Percentiles rank a stretch among this genome's conserved stretches.
Evolutionary conservation across 768 basidiomycete species (phyloP).

Genomic region (Tylopilus rubrobrunneus): DNA sequence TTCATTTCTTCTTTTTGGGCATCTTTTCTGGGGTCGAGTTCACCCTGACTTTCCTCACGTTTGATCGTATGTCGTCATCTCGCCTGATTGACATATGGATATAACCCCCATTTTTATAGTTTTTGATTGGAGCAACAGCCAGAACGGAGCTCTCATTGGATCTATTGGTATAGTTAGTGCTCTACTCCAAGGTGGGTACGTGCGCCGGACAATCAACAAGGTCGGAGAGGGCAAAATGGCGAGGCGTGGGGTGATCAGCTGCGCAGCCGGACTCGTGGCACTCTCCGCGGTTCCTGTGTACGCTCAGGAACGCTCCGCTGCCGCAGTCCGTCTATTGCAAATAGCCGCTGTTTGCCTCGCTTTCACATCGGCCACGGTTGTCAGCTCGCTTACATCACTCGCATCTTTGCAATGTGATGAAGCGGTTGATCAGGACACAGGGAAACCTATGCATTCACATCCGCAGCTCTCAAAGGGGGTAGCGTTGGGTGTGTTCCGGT

Average conservation of each 20-base stretch:
- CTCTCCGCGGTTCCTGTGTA: slow-evolving; percentile 69
- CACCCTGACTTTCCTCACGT: slow-evolving; percentile 92
- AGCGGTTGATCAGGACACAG: slow-evolving; percentile 50
- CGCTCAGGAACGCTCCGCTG: slow-evolving; percentile 35
- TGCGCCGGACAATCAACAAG: slow-evolving; percentile 72
- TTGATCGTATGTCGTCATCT: slow-evolving; percentile 58
- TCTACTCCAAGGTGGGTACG: slow-evolving; percentile 90
- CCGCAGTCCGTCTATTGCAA: slow-evolving; percentile 54
- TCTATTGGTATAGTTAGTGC: slow-evolving; percentile 91
- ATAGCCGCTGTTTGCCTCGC: slow-evolving; percentile 81
- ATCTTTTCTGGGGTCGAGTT: slow-evolving; percentile 96
- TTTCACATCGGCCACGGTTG: slow-evolving; percentile 93
- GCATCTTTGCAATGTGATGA: slow-evolving; percentile 92
- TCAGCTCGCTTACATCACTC: slow-evolving; percentile 86
- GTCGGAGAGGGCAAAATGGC: slow-evolving; percentile 84
- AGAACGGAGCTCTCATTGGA: slow-evolving; percentile 81
- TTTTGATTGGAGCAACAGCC: slow-evolving; percentile 84
- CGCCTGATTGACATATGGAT: background rate
- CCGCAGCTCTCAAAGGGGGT: slow-evolving; percentile 77
- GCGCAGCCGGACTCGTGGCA: slow-evolving; percentile 63
- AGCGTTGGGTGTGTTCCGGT: slow-evolving; percentile 82
- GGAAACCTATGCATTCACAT: slow-evolving; percentile 52
- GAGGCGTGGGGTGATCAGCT: slow-evolving; percentile 70
- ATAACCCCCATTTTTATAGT: slow-evolving; percentile 42
- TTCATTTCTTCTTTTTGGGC: slow-evolving; percentile 85